Evolutionary conservation across 352 stramenopile species (phyloP).

Genomic region (Phytopythium montanum): DNA sequence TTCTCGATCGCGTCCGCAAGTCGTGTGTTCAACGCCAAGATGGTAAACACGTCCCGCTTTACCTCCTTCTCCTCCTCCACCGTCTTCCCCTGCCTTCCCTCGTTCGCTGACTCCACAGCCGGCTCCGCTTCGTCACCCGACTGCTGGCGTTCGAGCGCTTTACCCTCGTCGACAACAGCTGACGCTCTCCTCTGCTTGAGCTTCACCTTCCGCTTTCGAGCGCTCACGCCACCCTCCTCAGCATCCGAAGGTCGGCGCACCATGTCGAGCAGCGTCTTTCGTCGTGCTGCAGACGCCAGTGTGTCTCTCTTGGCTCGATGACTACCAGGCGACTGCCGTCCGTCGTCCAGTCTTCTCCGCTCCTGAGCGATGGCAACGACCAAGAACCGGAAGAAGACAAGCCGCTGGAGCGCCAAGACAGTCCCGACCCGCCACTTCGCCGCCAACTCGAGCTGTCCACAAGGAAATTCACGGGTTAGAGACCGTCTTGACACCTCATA

Average conservation of each 20-base stretch:
- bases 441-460: slow-evolving; percentile 33
- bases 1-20: slow-evolving; percentile 19
- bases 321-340: neutral
- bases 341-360: slow-evolving; percentile 1
- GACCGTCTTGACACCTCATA: neutral
- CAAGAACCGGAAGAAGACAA: slow-evolving; percentile 58
- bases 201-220: slow-evolving; percentile 3
- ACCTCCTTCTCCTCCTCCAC: neutral
- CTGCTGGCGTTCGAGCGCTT: neutral
- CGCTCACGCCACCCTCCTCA: neutral
- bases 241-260: neutral
- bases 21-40: slow-evolving; percentile 2
- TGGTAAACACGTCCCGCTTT: neutral
- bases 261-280: neutral
- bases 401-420: slow-evolving; percentile 43
- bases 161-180: neutral
- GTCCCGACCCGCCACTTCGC: slow-evolving; percentile 33
- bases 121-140: neutral
- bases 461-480: neutral
- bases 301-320: slow-evolving; percentile 10
- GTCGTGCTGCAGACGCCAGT: slow-evolving; percentile 2
- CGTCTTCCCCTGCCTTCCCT: neutral
- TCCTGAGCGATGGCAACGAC: slow-evolving; percentile 31
- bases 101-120: neutral
- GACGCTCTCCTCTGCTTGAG: neutral